These are phyloP conservation scores for Stipa capillata DNA, from an alignment of 176 grass and related monocot genomes.

Conservation along the genomic window DNA sequence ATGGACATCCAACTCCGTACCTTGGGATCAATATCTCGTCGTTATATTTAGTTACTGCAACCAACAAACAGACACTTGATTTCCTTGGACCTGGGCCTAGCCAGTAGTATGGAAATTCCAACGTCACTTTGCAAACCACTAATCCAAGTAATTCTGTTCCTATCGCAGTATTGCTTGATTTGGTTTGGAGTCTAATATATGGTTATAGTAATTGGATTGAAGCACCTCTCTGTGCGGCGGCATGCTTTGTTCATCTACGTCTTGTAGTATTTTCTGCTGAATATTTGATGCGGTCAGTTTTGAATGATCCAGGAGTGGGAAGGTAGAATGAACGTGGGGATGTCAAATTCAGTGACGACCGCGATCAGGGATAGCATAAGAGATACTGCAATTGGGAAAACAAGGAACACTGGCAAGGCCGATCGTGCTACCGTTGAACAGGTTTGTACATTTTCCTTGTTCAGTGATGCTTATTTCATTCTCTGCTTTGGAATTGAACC, in stretches of 20 bases:
- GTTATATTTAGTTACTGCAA: neutral
- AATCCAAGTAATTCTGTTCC: too few relatives aligned
- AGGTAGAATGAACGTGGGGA: slow-evolving; percentile 82
- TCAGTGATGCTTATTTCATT: too few relatives aligned
- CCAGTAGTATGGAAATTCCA: too few relatives aligned
- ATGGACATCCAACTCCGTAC: neutral
- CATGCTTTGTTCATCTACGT: neutral
- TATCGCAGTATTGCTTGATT: neutral
- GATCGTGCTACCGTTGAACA: slow-evolving; percentile 89
- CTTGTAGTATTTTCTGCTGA: neutral
- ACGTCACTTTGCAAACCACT: too few relatives aligned
- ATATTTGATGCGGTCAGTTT: neutral
- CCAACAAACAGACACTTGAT: neutral
- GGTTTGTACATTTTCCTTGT: slow-evolving; percentile 20
- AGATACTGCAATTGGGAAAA: too few relatives aligned
- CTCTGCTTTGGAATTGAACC: too few relatives aligned
- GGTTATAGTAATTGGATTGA: neutral
- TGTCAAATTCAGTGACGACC: too few relatives aligned
- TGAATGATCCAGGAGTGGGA: slow-evolving; percentile 69
- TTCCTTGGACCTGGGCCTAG: neutral
- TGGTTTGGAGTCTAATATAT: neutral
- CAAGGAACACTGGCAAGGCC: slow-evolving; percentile 64
- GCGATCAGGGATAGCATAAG: too few relatives aligned
- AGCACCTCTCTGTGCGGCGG: neutral
- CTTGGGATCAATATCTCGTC: neutral